Evolutionary conservation across 2,329 filamentous ascomycete species (phyloP).

Genomic region (Plectosphaerella plurivora): DNA sequence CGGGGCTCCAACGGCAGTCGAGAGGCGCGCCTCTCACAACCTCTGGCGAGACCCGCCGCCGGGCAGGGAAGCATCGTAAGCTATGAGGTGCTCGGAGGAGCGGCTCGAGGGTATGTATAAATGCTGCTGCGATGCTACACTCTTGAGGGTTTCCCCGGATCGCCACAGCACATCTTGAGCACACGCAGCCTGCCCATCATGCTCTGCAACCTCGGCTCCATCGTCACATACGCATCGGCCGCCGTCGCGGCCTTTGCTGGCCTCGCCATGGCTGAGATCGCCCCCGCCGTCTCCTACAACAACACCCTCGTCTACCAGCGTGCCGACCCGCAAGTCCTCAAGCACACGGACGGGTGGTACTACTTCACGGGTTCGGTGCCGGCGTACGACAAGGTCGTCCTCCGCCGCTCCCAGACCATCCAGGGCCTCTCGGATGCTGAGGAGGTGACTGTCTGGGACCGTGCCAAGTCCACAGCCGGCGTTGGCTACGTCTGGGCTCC

Average conservation of each 20-base stretch:
- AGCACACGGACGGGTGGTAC: conserved; percentile 18
- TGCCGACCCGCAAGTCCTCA: conserved; percentile 23
- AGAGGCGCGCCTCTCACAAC: too few species aligned
- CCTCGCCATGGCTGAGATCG: background rate
- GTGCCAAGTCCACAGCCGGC: conserved; percentile 33
- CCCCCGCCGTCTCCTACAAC: conserved; percentile 18
- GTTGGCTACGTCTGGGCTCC: conserved; percentile 48
- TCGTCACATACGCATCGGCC: too few species aligned
- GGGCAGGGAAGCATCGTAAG: too few species aligned
- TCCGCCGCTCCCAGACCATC: conserved; percentile 9
- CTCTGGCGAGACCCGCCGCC: too few species aligned
- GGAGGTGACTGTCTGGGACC: conserved; percentile 27
- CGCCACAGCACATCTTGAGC: too few species aligned
- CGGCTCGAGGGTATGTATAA: too few species aligned
- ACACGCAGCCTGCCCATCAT: too few species aligned
- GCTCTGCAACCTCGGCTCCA: too few species aligned
- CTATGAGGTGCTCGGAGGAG: too few species aligned
- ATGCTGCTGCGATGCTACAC: too few species aligned
- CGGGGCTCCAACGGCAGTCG: too few species aligned
- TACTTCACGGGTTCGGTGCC: conserved; percentile 15
- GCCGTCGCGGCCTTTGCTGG: background rate
- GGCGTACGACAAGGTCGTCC: conserved; percentile 10
- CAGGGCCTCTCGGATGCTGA: conserved; percentile 8
- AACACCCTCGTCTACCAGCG: conserved; percentile 22
- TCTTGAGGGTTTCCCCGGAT: too few species aligned